Percentiles rank a stretch among this genome's conserved stretches.
Conservation (phyloP, 441 rosid genomes). For the Populus tomentosa region DNA sequence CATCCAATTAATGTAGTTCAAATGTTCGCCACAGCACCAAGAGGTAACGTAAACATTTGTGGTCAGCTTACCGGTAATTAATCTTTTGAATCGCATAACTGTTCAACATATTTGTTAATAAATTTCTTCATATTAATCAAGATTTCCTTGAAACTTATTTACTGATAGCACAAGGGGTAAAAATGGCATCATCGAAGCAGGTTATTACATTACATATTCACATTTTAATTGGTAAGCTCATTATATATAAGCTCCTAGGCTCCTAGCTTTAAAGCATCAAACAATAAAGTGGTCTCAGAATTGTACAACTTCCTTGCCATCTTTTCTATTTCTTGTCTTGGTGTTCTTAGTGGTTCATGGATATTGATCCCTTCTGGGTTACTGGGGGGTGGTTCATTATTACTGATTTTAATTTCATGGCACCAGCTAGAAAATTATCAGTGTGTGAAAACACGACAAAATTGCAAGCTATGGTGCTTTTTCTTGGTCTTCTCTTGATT, state of each 20-base stretch:
- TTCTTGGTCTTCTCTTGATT: conserved; percentile 22
- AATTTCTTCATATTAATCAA: background rate
- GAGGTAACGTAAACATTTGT: no score
- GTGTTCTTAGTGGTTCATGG: conserved; percentile 37
- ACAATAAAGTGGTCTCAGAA: conserved; percentile 3
- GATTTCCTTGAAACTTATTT: background rate
- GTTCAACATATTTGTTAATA: no score
- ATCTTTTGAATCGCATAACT: no score
- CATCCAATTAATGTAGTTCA: no score
- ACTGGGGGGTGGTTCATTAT: conserved; percentile 27
- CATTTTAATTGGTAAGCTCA: background rate
- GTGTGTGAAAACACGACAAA: conserved; percentile 13
- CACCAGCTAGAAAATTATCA: conserved; percentile 10
- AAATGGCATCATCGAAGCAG: conserved; percentile 1
- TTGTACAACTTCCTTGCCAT: background rate
- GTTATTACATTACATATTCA: background rate
- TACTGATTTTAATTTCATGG: conserved; percentile 26
- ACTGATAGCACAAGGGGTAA: conserved; percentile 11
- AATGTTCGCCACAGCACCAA: no score
- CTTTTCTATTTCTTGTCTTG: background rate
- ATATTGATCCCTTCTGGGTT: conserved; percentile 33
- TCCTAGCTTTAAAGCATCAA: background rate
- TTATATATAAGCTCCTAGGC: background rate
- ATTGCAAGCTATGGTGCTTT: conserved; percentile 11
- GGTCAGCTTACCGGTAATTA: no score